Conservation (phyloP, 148 eudicot genomes). For the Rhododendron kiyosumense region DNA sequence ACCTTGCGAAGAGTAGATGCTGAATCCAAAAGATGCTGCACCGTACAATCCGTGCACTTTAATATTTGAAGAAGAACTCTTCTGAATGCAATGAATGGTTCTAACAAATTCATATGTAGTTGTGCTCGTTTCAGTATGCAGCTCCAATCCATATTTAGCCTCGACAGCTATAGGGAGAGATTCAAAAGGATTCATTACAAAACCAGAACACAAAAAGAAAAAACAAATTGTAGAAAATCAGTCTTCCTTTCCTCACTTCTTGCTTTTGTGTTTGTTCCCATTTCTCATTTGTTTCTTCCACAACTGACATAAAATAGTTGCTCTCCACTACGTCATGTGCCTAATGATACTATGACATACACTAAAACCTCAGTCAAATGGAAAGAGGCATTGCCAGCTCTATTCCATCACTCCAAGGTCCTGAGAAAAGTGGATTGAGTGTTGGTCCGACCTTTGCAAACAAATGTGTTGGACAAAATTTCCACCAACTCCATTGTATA, state of each 20-base stretch:
- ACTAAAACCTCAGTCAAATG: not conserved
- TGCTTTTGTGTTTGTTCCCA: not conserved
- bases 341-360: not conserved
- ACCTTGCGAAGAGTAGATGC: slow-evolving; percentile 92
- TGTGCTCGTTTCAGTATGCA: slow-evolving; percentile 60
- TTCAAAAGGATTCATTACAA: slow-evolving; percentile 8
- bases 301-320: not conserved
- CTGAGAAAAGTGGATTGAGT: not conserved
- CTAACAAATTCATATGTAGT: slow-evolving; percentile 82
- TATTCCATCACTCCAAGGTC: not conserved
- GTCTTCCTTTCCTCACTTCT: not conserved
- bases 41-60: slow-evolving; percentile 50
- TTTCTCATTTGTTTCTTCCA: not conserved
- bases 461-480: not conserved
- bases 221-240: not conserved
- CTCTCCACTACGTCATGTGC: not conserved
- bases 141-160: slow-evolving; percentile 65
- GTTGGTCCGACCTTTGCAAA: not conserved
- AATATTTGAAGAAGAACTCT: slow-evolving; percentile 70
- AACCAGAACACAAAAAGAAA: not conserved
- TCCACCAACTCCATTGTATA: not conserved
- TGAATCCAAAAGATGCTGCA: slow-evolving; percentile 83
- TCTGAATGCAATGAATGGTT: slow-evolving; percentile 92
- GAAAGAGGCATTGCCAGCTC: not conserved
- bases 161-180: slow-evolving; percentile 44